These are phyloP conservation scores for Russula compacta DNA, from an alignment of 768 basidiomycete species.

Conservation along the genomic window DNA sequence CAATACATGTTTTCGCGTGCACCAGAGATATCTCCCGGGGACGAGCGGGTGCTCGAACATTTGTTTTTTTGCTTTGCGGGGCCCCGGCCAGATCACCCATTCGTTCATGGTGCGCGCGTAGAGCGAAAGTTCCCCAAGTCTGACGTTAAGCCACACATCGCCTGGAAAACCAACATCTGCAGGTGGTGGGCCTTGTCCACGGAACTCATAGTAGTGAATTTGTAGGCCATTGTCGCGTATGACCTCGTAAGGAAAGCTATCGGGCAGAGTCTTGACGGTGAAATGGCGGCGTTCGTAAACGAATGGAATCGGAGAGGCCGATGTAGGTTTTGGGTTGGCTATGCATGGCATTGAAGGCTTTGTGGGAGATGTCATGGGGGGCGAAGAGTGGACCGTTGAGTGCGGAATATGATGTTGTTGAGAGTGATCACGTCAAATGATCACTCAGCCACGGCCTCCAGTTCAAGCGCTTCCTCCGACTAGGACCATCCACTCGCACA, in stretches of 20 bases:
- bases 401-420: background rate
- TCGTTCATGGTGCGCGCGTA: constrained; percentile 17
- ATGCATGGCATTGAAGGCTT: constrained; percentile 20
- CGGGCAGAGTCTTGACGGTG: constrained; percentile 19
- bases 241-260: constrained; percentile 19
- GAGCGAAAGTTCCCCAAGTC: constrained; percentile 15
- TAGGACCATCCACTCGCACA: background rate
- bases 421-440: constrained; percentile 7
- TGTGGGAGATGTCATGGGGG: constrained; percentile 10
- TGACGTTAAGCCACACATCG: constrained; percentile 24
- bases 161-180: constrained; percentile 22
- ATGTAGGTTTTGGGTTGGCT: constrained; percentile 19
- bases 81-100: constrained; percentile 21
- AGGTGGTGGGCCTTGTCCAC: constrained; percentile 23
- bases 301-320: constrained; percentile 14
- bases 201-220: constrained; percentile 25
- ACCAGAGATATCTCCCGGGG: constrained; percentile 21
- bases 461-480: background rate
- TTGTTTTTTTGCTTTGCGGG: constrained; percentile 21
- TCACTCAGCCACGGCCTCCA: constrained; percentile 1
- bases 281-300: constrained; percentile 20
- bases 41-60: constrained; percentile 22
- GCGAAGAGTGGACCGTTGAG: background rate
- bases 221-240: constrained; percentile 20
- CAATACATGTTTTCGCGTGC: constrained; percentile 20